These are phyloP conservation scores for Septoria petroselini DNA, from an alignment of 2,329 filamentous ascomycete species.

Conservation along the genomic window DNA sequence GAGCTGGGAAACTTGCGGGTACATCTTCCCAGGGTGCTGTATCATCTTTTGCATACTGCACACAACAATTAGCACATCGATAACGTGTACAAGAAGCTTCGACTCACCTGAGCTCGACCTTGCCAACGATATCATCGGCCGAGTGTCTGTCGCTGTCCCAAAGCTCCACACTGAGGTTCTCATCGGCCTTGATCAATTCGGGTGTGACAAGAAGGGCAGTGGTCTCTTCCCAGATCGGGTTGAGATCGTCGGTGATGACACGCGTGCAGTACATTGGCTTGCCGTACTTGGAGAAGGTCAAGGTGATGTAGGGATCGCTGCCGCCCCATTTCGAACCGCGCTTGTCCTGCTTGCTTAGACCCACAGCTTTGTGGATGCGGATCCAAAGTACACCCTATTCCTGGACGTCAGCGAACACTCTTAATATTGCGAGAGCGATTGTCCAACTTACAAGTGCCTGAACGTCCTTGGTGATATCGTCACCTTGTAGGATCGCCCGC, in stretches of 20 bases:
- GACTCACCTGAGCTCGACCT: conserved; percentile 68
- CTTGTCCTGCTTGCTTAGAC: conserved; percentile 85
- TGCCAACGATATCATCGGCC: conserved; percentile 91
- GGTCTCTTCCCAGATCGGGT: conserved; percentile 88
- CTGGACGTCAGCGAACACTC: no score
- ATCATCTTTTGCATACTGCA: conserved; percentile 83
- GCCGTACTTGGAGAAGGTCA: conserved; percentile 92
- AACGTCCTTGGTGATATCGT: conserved; percentile 87
- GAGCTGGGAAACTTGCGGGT: conserved; percentile 79
- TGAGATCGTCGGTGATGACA: conserved; percentile 90
- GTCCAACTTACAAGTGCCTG: conserved; percentile 55
- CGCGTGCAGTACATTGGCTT: conserved; percentile 98
- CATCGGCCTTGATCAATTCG: conserved; percentile 87
- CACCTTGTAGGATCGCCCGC: conserved; percentile 83
- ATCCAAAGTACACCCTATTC: conserved; percentile 76
- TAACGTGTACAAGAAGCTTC: no score
- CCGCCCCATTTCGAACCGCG: conserved; percentile 81
- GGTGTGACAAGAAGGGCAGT: conserved; percentile 81
- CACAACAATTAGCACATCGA: no score
- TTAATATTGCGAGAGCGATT: not conserved
- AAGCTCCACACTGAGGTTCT: conserved; percentile 87
- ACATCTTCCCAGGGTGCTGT: conserved; percentile 89
- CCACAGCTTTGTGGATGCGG: conserved; percentile 81
- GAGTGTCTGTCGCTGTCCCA: conserved; percentile 95
- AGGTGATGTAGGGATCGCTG: conserved; percentile 91